Base-by-base conservation (phyloP, 768 basidiomycete species). In the Suillus spraguei region DNA sequence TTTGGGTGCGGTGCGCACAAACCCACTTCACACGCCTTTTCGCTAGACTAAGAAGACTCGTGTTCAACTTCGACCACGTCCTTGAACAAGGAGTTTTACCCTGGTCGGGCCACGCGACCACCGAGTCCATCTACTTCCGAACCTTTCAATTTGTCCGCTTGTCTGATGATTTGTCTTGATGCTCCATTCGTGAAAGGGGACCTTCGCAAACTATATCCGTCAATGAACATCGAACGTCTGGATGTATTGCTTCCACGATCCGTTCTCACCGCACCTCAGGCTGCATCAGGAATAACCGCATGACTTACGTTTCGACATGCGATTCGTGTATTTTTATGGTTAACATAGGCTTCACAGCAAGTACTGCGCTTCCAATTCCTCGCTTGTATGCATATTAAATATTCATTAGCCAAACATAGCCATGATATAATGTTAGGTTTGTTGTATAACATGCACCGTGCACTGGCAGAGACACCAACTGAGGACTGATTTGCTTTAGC, bases 251-350 rank as follows among this genome's bases (percentile, higher is more conserved):
- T 53, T 53, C 52, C 20, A 35, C 52, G 52, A 53, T 53, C 52
- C 52, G 52, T 53, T 53, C 52, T 53, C 52, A 53, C 52, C 52
- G 52, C 52, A 53, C 10, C 33, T n/a, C n/a, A n/a, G n/a, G n/a
- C n/a, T 35, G 28, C 33, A 33, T 53, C 52, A 53, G 20, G 35
- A 35, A 53, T 53, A 53, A n/a, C 20, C 11, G 20, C 17, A 35
- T 53, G 20, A 28, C 49, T 50, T 50, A 50, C 24, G 47, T 49
- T 46, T 44, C 5, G 6, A 24, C 5, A 24, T 16, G 49, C 49
- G 24, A 28, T 50, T 20, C 20, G 35, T 53, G 33, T 53, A 52
- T 52, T 52, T 50, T 33, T 53, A 53, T 53, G 52, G 52, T 53
- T 35, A 11, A 33, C 5, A 35, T 35, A 35, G 33, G 52, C 52